Evolutionary conservation across 495 filamentous ascomycete species (phyloP).

Genomic region (Neurospora intermedia): DNA sequence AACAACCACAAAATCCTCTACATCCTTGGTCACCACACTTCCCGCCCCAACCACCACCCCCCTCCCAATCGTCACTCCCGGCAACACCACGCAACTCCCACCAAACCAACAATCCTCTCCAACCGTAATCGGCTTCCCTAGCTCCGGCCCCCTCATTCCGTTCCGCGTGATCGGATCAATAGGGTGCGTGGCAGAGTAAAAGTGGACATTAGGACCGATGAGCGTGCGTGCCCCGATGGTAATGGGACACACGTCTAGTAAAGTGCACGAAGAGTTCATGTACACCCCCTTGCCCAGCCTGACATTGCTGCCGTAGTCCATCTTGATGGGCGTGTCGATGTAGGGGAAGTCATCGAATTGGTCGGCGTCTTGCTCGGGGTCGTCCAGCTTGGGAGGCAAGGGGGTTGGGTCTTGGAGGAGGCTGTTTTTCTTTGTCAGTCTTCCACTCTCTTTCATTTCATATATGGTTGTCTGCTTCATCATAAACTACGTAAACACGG

Average conservation of each 20-base stretch:
- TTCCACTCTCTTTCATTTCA: too few relatives aligned
- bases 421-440: too few relatives aligned
- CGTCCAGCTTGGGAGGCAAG: constrained; percentile 44
- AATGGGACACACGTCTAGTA: constrained; percentile 69
- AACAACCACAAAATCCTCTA: constrained; percentile 51
- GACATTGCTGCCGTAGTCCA: constrained; percentile 72
- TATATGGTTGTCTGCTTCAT: too few relatives aligned
- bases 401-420: constrained; percentile 49
- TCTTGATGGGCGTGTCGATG: constrained; percentile 58
- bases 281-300: constrained; percentile 56
- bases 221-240: constrained; percentile 71
- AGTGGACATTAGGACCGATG: constrained; percentile 65
- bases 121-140: constrained; percentile 62
- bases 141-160: constrained; percentile 64
- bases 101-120: constrained; percentile 89
- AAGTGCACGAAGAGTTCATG: constrained; percentile 65
- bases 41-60: constrained; percentile 72
- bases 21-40: constrained; percentile 79
- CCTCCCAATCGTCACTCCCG: constrained; percentile 70
- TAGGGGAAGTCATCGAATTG: constrained; percentile 52
- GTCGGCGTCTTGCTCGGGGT: constrained; percentile 47
- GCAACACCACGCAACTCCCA: constrained; percentile 57
- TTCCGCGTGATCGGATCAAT: constrained; percentile 63
- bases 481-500: too few relatives aligned
- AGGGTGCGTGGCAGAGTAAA: constrained; percentile 68